Conservation (phyloP, 192 early-diverging fungal genomes). For the Spizellomyces sp. region DNA sequence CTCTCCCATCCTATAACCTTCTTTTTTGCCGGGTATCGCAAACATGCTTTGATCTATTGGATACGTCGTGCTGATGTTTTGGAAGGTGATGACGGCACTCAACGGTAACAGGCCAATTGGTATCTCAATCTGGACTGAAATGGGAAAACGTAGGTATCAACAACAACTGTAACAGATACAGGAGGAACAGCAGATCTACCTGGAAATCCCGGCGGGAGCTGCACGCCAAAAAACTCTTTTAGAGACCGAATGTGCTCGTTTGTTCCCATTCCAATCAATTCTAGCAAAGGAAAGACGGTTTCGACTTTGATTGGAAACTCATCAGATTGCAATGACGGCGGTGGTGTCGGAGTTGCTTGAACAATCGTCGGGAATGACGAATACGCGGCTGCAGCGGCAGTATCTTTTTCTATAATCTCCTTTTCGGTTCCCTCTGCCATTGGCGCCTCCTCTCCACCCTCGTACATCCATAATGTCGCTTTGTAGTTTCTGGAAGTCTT, state of each 20-base stretch:
- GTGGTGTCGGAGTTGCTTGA: slow-evolving; percentile 21
- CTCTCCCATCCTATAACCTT: slow-evolving; percentile 49
- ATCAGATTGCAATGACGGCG: slow-evolving; percentile 30
- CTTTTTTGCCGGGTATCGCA: slow-evolving; percentile 43
- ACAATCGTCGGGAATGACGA: slow-evolving; percentile 18
- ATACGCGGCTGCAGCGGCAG: background rate
- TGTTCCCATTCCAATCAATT: slow-evolving; percentile 42
- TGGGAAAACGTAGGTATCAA: background rate
- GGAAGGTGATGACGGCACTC: slow-evolving; percentile 39
- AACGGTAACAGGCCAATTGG: slow-evolving; percentile 51
- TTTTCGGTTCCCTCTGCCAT: slow-evolving; percentile 4
- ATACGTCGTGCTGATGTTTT: slow-evolving; percentile 35
- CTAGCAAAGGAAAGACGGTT: slow-evolving; percentile 43
- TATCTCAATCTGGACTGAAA: slow-evolving; percentile 46
- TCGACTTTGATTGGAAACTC: slow-evolving; percentile 42
- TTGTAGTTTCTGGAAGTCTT: slow-evolving; percentile 16
- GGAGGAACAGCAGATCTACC: slow-evolving; percentile 3
- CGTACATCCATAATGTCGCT: slow-evolving; percentile 57
- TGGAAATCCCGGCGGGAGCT: slow-evolving; percentile 52
- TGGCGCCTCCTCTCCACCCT: slow-evolving; percentile 15
- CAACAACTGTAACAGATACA: background rate
- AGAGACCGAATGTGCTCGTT: slow-evolving; percentile 46
- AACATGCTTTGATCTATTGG: slow-evolving; percentile 37
- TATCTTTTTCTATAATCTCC: background rate
- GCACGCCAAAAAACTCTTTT: slow-evolving; percentile 40